Base-by-base conservation (phyloP, 495 filamentous ascomycete species). In the Tuber calosporum region DNA sequence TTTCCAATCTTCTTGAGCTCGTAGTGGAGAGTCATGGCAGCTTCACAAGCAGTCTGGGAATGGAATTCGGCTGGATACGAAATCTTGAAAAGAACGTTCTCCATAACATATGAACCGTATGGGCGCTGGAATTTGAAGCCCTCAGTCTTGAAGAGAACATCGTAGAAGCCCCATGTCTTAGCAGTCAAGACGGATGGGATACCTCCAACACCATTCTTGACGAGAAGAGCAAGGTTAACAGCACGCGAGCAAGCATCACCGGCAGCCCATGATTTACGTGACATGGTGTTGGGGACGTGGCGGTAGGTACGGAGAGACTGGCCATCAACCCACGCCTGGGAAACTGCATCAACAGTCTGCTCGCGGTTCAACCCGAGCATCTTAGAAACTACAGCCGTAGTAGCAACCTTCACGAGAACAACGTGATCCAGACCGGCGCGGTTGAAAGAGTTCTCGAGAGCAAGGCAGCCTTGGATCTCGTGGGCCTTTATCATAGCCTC, bases 401-500 rank as follows among this genome's bases (percentile, higher is more conserved):
- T 94, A 70, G 96, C 96, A 75, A 99, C 93, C 88, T 99, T 99
- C 85, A 99, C 95, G 43, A 97, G 86, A 40, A 98, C 92, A 67
- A 99, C 95, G 84, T 99, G 95, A 85, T 99, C 95, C 72, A 99
- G 86, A 58, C 95, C 95, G 79, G 97, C 96, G 83, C 96, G 96
- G 86, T 99, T 99, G 88, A 87, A 99, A 71, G 93, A 97, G 86
- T 99, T 99, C 84, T 97, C 91, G 73, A 99, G 86, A 30, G 95
- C 95, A 79, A 99, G 85, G 83, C 94, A 96, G 82, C 95, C 95
- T 86, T 99, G 95, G 81, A 99, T 98, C 84, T 99, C 95, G 84
- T 99, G 95, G 78, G 95, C 95, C 87, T 96, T 97, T 87, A 99
- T 97, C 95, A 99, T 98, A 72, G 88, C 93, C 87, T 98, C 95